Conservation (phyloP, 1,284 basidiomycete species). For the Sanghuangporus weigelae region DNA sequence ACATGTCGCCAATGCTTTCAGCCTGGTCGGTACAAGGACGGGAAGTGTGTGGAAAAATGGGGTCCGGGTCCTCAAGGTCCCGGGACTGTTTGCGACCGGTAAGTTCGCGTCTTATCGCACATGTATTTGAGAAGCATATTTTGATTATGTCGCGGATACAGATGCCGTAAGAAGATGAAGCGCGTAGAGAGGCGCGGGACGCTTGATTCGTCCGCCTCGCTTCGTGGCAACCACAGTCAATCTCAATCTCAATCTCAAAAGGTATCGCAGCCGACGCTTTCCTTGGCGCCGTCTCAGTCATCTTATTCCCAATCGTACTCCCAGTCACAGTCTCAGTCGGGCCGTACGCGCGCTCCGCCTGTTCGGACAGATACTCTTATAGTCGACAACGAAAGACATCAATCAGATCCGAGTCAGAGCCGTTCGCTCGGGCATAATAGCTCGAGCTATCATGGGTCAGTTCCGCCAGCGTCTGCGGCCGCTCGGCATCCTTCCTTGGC, state of each 20-base stretch:
- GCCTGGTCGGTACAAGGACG: slow-evolving; percentile 71
- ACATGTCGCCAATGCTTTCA: slow-evolving; percentile 71
- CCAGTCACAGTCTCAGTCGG: neutral
- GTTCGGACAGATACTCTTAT: neutral
- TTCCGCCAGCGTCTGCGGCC: slow-evolving; percentile 21
- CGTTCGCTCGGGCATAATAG: neutral
- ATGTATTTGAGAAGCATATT: neutral
- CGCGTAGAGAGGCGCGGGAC: slow-evolving; percentile 72
- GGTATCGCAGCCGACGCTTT: neutral
- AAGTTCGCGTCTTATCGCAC: slow-evolving; percentile 22
- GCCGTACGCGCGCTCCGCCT: neutral
- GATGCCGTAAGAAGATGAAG: slow-evolving; percentile 83
- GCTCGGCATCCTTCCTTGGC: slow-evolving; percentile 23
- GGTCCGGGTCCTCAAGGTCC: slow-evolving; percentile 78
- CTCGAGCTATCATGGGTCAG: neutral
- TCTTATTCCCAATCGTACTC: neutral
- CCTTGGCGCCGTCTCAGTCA: neutral
- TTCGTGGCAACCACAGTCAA: neutral
- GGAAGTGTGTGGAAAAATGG: slow-evolving; percentile 84
- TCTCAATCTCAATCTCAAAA: neutral
- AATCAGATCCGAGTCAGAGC: neutral
- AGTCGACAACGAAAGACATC: neutral
- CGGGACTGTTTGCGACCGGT: slow-evolving; percentile 78
- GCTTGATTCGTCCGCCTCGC: slow-evolving; percentile 33
- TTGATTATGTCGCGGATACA: slow-evolving; percentile 22